These are phyloP conservation scores for Leishmania guyanensis DNA, from an alignment of 208 protist species.

Conservation along the genomic window DNA sequence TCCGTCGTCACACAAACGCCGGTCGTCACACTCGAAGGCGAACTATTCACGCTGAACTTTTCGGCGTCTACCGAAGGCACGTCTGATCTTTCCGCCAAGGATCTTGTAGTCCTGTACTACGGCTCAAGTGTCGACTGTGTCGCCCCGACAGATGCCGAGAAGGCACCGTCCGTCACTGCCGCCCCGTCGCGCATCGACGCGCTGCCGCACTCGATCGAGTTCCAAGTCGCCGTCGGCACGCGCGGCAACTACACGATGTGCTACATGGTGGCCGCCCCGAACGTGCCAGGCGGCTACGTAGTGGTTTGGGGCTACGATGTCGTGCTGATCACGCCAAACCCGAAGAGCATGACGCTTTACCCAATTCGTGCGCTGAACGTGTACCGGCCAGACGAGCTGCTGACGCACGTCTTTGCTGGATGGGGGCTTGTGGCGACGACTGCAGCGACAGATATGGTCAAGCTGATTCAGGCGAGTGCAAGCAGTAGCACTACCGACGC, in stretches of 20 bases:
- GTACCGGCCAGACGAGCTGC: slow-evolving; percentile 41
- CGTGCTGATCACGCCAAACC: slow-evolving; percentile 63
- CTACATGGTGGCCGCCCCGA: slow-evolving; percentile 45
- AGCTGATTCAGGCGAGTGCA: slow-evolving; percentile 53
- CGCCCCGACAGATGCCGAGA: slow-evolving; percentile 22
- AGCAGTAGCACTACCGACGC: slow-evolving; percentile 22
- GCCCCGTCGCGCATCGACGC: slow-evolving; percentile 60
- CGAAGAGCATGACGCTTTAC: slow-evolving; percentile 41
- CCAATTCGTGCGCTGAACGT: slow-evolving; percentile 18
- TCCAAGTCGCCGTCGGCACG: slow-evolving; percentile 65
- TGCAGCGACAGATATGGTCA: slow-evolving; percentile 49
- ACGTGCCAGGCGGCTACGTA: slow-evolving; percentile 34
- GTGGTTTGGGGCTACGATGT: slow-evolving; percentile 77
- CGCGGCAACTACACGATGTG: slow-evolving; percentile 81
- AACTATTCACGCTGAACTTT: slow-evolving; percentile 89
- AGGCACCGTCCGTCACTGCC: slow-evolving; percentile 45
- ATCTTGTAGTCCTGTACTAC: slow-evolving; percentile 67
- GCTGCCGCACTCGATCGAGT: slow-evolving; percentile 63
- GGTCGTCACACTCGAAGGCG: slow-evolving; percentile 58
- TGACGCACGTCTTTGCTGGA: slow-evolving; percentile 74
- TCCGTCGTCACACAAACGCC: slow-evolving; percentile 51
- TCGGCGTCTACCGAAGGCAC: slow-evolving; percentile 22
- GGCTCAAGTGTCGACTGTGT: slow-evolving; percentile 62
- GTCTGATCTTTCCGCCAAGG: slow-evolving; percentile 31
- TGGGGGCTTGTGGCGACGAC: slow-evolving; percentile 59